Evolutionary conservation across 139 green algal species (phyloP).

Genomic region (Auxenochlorella protothecoides): DNA sequence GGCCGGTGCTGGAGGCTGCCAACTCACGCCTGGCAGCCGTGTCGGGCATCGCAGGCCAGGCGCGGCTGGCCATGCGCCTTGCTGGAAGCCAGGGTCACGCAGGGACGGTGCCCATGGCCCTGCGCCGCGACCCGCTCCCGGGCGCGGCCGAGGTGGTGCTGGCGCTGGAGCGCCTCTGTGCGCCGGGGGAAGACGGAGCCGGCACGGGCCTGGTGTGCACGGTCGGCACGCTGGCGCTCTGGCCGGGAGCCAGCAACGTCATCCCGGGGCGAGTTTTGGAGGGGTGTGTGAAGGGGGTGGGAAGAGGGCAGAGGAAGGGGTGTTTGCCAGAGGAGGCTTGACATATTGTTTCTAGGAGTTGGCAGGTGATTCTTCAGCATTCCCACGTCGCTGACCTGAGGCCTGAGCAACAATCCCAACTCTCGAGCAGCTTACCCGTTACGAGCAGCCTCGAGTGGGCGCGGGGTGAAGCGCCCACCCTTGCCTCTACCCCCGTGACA

Average conservation of each 20-base stretch:
- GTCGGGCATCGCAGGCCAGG: conserved; percentile 76
- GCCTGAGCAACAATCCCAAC: too few species aligned
- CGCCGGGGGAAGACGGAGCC: neutral
- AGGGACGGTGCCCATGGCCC: conserved; percentile 82
- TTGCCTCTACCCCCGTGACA: neutral
- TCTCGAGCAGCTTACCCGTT: too few species aligned
- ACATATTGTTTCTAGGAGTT: too few species aligned
- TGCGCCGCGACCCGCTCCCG: conserved; percentile 59
- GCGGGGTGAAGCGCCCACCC: neutral
- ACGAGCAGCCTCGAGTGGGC: too few species aligned
- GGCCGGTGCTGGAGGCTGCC: conserved; percentile 63
- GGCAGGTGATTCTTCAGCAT: too few species aligned
- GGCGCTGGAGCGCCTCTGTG: conserved; percentile 54
- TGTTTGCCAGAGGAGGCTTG: too few species aligned
- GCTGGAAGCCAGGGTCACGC: conserved; percentile 68
- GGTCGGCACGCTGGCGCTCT: conserved; percentile 65
- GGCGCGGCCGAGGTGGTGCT: conserved; percentile 56
- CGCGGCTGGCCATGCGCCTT: conserved; percentile 49
- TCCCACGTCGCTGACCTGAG: too few species aligned
- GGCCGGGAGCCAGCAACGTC: conserved; percentile 78
- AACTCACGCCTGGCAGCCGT: conserved; percentile 64
- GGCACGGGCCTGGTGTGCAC: conserved; percentile 74
- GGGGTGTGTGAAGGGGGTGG: too few species aligned
- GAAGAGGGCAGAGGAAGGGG: too few species aligned
- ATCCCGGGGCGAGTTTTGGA: conserved; percentile 46